Evolutionary conservation across 192 early-diverging fungal genomes (phyloP), one percentile per base, ranked within the genome.

Genomic region (Phlyctochytrium bullatum): DNA sequence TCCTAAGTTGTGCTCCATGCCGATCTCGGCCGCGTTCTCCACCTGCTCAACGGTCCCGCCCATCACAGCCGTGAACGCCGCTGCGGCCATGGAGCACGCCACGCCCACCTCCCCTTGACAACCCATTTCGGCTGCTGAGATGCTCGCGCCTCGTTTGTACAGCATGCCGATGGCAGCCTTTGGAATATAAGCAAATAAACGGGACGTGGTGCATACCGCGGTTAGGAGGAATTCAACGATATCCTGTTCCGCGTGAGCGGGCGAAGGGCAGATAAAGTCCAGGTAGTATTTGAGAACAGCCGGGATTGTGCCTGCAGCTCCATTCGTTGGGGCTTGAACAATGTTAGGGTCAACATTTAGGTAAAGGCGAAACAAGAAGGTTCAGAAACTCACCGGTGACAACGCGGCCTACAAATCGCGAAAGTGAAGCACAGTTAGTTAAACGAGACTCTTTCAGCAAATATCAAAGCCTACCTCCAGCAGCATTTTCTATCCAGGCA

Each of bases 91-190:
- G 32, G 89, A 91, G 74, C 96, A 98, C 12, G 96, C 93, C 17
- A 98, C 96, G 61, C 96, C 96, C 2, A 98, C 94, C 78, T 98
- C 96, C 52, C 96, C 96, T 73, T 95, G 93, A 75, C 96, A 98
- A 51, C 96, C 96, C 87, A 98, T 92, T 74, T 96, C 96, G 3
- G 96, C 96, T 0, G 94, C 91, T 33, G 91, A 93, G 52, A 98
- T 98, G 35, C 87, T 89, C 0, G 95, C 95, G 2, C 95, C 93
- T 47, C 92, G 85, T 78, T 98, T 98, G 83, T 91, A 98, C 36
- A 98, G 78, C 95, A 98, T 98, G 20, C 95, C 95, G 59, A 98
- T 90, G 1, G 95, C 95, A 0, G 93, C 89, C 69, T 71, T 6
- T 1, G 36, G 1, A 1, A 32, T 23, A 12, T 28, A 24, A 57